Percentiles rank a stretch among this genome's conserved stretches.
Conservation (phyloP, 2,329 filamentous ascomycete species). For the Diaporthe citrichinensis region DNA sequence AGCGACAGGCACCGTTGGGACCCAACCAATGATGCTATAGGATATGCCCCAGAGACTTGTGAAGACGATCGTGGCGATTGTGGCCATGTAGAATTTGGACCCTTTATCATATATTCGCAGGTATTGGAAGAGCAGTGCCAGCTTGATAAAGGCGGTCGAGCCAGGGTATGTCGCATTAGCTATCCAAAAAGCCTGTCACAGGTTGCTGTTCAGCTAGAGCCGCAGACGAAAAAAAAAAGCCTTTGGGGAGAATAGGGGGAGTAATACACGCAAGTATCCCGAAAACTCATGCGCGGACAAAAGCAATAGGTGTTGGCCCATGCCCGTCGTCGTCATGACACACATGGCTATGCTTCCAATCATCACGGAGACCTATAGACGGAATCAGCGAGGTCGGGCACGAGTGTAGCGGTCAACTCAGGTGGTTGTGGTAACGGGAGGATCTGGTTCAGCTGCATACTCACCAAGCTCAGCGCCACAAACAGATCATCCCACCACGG, state of each 20-base stretch:
- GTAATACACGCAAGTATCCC: conserved; percentile 38
- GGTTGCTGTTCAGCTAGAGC: neutral
- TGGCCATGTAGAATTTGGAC: conserved; percentile 41
- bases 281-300: neutral
- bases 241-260: neutral
- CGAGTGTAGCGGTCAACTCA: neutral
- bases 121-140: conserved; percentile 45
- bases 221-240: neutral
- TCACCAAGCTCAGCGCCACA: conserved; percentile 42
- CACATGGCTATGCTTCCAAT: neutral
- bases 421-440: too few species aligned
- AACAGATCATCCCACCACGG: conserved; percentile 45
- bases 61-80: conserved; percentile 45
- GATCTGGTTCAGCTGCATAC: neutral
- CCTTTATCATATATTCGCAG: conserved; percentile 43
- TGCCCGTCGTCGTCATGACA: conserved; percentile 24
- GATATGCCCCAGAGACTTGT: conserved; percentile 50
- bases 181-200: conserved; percentile 40
- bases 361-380: conserved; percentile 15
- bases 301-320: conserved; percentile 34
- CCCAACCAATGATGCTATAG: conserved; percentile 50
- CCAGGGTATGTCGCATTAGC: conserved; percentile 43
- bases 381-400: neutral
- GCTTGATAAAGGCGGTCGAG: conserved; percentile 43
- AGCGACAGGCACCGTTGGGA: conserved; percentile 50